Percentiles rank a stretch among this genome's conserved stretches.
These are phyloP conservation scores for Agrocybe praecox DNA, from an alignment of 768 basidiomycete species.

Conservation along the genomic window DNA sequence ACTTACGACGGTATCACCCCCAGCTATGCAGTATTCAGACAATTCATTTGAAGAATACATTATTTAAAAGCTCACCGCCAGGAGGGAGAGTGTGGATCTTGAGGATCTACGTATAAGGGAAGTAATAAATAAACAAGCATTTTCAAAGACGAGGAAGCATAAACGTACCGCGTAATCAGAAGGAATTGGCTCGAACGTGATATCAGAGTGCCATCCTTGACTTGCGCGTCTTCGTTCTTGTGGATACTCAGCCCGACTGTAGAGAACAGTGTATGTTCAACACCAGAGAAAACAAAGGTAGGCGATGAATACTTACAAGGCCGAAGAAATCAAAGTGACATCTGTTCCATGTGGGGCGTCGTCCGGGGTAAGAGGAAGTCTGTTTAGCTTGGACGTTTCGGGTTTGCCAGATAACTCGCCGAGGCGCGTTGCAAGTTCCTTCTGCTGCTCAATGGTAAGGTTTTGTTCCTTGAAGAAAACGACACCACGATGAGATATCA, in stretches of 20 bases:
- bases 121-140: neutral
- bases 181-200: slow-evolving; percentile 63
- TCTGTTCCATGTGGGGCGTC: slow-evolving; percentile 54
- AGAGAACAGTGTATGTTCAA: neutral
- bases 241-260: neutral
- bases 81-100: slow-evolving; percentile 43
- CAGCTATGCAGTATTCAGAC: slow-evolving; percentile 21
- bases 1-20: slow-evolving; percentile 47
- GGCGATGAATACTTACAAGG: slow-evolving; percentile 28
- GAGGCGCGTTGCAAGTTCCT: slow-evolving; percentile 46
- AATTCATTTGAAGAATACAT: neutral
- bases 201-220: slow-evolving; percentile 56
- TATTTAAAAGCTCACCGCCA: slow-evolving; percentile 20
- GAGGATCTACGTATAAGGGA: slow-evolving; percentile 26
- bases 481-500: slow-evolving; percentile 59
- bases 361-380: slow-evolving; percentile 56
- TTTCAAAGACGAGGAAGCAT: neutral
- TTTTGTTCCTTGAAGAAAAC: slow-evolving; percentile 66
- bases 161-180: slow-evolving; percentile 54
- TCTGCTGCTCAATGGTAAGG: slow-evolving; percentile 51
- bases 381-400: slow-evolving; percentile 47
- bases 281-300: neutral
- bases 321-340: slow-evolving; percentile 52
- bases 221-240: slow-evolving; percentile 35
- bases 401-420: slow-evolving; percentile 55